Evolutionary conservation across 805 yeast species (phyloP), one percentile per base, ranked within the genome.

Genomic region (Candida ascalaphidarum): DNA sequence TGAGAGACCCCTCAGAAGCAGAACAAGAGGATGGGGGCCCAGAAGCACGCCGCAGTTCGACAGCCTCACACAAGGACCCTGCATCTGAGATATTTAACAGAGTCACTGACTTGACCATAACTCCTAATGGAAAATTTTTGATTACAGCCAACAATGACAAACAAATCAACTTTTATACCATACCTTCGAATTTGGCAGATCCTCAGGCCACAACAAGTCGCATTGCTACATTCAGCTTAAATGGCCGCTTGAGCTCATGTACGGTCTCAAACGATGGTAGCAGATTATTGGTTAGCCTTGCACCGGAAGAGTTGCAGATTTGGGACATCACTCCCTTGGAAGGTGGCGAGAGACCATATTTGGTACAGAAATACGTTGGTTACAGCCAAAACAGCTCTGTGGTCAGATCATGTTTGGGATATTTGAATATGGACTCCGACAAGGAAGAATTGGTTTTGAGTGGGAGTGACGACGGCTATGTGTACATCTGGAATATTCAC

Each of bases 391-490:
- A 72, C 17, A 67, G 76, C 15, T 78, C 64, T 43, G 74, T 85
- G 21, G 73, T 88, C 13, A 63, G 94, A 27, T 77, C 94, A 1
- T 69, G 84, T 39, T 77, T 85, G 47, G 94, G 94, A 0, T 78
- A 78, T 25, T 65, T 68, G 32, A 47, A 44, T 26, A 37, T 43
- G 8, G 39, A 40, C 1, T 39, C 36, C 6, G 40, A 37, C 10
- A 65, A 73, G 34, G 89, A 82, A 40, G 75, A 77, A 36, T 58
- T 82, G 28, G 70, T 84, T 1, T 56, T 79, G n/a, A 74, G 85
- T 39, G 95, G 96, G 1, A 74, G 88, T 25, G 94, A 82, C 45
- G 94, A 86, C 50, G 85, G 85, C 0, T 61, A 68, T 29, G 65
- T 83, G 3, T 84, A 77, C 47, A 60, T 86, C 2, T 85, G 95